phyloP scores from a whole-genome alignment of 495 filamentous ascomycete genomes.

The Penicillium atrosanguineum region DNA sequence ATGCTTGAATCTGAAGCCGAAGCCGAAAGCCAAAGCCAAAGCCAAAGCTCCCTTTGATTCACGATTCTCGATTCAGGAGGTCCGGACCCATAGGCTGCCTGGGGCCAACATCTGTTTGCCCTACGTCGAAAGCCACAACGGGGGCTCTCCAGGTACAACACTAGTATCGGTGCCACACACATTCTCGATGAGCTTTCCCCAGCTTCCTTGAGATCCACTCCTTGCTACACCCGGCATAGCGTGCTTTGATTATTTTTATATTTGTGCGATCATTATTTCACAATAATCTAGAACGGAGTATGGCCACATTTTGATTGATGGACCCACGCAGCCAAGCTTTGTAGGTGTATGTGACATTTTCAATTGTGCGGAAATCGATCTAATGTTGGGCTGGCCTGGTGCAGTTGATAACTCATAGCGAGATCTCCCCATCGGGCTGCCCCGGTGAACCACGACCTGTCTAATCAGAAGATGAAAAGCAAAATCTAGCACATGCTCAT shows the following conservation, averaged over 20 bases:
- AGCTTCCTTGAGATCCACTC: constrained; percentile 24
- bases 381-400: no score
- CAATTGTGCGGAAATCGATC: no score
- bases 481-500: no score
- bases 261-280: background rate
- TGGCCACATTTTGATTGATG: background rate
- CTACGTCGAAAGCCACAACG: constrained; percentile 19
- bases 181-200: constrained; percentile 19
- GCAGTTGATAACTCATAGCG: no score
- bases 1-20: background rate
- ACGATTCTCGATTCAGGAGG: background rate
- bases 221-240: constrained; percentile 19
- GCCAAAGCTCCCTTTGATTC: background rate
- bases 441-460: no score
- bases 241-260: background rate
- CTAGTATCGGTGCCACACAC: constrained; percentile 12
- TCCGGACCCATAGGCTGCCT: constrained; percentile 4
- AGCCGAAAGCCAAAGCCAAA: background rate
- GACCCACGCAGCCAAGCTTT: background rate
- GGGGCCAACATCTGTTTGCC: constrained; percentile 8
- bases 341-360: no score
- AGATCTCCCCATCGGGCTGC: no score
- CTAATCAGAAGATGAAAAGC: no score
- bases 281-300: background rate
- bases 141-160: constrained; percentile 11